phyloP scores from a whole-genome alignment of 495 filamentous ascomycete genomes.

The Podospora australis region DNA sequence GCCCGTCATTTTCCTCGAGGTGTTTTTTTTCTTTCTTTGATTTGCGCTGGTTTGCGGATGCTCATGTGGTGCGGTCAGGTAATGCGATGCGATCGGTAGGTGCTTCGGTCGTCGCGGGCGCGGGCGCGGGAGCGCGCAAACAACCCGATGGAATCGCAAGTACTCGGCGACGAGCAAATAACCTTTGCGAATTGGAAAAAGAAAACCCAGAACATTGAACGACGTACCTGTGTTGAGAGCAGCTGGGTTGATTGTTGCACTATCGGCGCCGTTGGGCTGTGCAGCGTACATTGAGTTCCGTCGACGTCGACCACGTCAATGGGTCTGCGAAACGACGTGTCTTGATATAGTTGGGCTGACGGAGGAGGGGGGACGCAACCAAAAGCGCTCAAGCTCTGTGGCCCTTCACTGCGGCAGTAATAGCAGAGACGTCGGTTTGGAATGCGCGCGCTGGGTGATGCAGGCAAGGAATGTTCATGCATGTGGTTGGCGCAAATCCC shows the following conservation, averaged over 20 bases:
- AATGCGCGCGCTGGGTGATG: slow-evolving; percentile 37
- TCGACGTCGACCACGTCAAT: slow-evolving; percentile 35
- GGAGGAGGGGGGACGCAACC: slow-evolving; percentile 28
- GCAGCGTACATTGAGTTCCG: slow-evolving; percentile 49
- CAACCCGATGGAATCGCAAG: background rate
- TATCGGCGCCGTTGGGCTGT: slow-evolving; percentile 49
- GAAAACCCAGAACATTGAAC: slow-evolving; percentile 2
- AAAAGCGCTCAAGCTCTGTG: slow-evolving; percentile 21
- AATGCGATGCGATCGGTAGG: too few species aligned
- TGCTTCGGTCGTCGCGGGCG: background rate
- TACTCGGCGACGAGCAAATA: background rate
- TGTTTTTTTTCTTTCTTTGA: background rate
- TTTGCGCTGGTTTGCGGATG: too few species aligned
- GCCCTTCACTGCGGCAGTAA: too few species aligned
- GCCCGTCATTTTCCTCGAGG: too few species aligned
- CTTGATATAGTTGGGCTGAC: slow-evolving; percentile 51
- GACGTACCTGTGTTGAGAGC: slow-evolving; percentile 49
- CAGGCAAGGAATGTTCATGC: slow-evolving; percentile 29
- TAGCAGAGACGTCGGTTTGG: too few species aligned
- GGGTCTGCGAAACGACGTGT: slow-evolving; percentile 49
- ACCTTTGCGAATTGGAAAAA: background rate
- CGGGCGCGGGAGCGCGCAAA: slow-evolving; percentile 4
- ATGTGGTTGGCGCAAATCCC: slow-evolving; percentile 35
- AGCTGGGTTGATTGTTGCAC: slow-evolving; percentile 52
- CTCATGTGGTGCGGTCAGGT: too few species aligned